A percentile compares a stretch with the other conserved stretches of the same genome.
Conservation (phyloP, 163 green algal genomes). For the Smithsoniella earleae region DNA sequence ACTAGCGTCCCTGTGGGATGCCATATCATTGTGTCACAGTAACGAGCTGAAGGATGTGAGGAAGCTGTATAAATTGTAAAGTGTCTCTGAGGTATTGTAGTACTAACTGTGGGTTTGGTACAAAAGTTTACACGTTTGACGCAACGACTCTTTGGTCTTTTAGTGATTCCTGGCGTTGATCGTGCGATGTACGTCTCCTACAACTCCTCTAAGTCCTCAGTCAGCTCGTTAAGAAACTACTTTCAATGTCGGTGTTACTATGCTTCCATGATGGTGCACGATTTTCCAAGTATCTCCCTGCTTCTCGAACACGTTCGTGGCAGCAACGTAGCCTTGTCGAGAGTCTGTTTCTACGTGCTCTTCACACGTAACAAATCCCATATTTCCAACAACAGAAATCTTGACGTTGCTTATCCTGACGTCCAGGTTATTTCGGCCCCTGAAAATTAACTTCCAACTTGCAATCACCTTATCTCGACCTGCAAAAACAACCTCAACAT, state of each 20-base stretch:
- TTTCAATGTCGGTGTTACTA: too few species aligned
- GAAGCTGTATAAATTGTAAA: background rate
- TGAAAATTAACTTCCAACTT: constrained; percentile 69
- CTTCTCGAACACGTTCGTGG: constrained; percentile 88
- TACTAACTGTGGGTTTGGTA: too few species aligned
- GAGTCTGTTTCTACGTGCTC: constrained; percentile 70
- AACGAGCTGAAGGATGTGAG: background rate
- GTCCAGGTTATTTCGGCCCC: constrained; percentile 43
- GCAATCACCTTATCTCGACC: constrained; percentile 54
- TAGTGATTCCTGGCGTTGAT: too few species aligned
- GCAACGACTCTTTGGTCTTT: too few species aligned
- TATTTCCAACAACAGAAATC: constrained; percentile 37
- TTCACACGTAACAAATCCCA: constrained; percentile 73
- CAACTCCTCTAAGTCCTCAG: too few species aligned
- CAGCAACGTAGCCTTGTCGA: constrained; percentile 47
- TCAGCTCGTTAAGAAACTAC: too few species aligned
- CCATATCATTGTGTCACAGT: background rate
- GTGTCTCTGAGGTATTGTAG: too few species aligned
- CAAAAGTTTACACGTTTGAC: too few species aligned
- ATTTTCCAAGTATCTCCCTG: constrained; percentile 69
- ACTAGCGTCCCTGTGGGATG: background rate
- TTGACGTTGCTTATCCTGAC: constrained; percentile 73
- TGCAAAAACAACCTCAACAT: background rate
- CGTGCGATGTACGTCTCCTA: too few species aligned
- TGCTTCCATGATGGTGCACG: constrained; percentile 67